A percentile compares a stretch with the other conserved stretches of the same genome.
These are phyloP conservation scores for Penicillium pulvis DNA, from an alignment of 495 filamentous ascomycete genomes.

Conservation along the genomic window DNA sequence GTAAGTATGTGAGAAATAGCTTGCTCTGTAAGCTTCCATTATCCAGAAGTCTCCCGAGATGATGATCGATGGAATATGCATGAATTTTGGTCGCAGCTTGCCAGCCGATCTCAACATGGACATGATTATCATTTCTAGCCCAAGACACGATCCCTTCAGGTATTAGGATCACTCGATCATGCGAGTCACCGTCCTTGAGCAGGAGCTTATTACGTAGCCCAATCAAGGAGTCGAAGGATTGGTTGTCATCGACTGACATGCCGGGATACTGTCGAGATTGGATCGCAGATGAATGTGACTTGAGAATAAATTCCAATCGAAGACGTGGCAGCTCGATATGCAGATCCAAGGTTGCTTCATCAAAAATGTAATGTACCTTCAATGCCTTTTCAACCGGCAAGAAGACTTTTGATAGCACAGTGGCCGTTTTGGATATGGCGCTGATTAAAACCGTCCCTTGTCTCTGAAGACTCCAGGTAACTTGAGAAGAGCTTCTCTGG, in stretches of 20 bases:
- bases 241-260: slow-evolving; percentile 54
- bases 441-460: slow-evolving; percentile 22
- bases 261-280: slow-evolving; percentile 54
- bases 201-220: slow-evolving; percentile 59
- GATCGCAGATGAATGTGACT: slow-evolving; percentile 29
- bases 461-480: slow-evolving; percentile 14
- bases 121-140: slow-evolving; percentile 30
- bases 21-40: slow-evolving; percentile 57
- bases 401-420: slow-evolving; percentile 34
- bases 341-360: slow-evolving; percentile 19
- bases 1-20: slow-evolving; percentile 56
- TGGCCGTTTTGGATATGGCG: slow-evolving; percentile 32
- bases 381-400: slow-evolving; percentile 33
- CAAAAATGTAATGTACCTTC: slow-evolving; percentile 35
- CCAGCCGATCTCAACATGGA: slow-evolving; percentile 40
- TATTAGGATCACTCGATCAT: slow-evolving; percentile 49
- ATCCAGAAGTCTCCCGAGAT: slow-evolving; percentile 51
- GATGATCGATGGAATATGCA: slow-evolving; percentile 52
- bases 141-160: slow-evolving; percentile 40
- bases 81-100: slow-evolving; percentile 23
- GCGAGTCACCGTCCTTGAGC: slow-evolving; percentile 29
- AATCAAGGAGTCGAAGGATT: slow-evolving; percentile 52
- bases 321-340: slow-evolving; percentile 51
- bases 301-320: slow-evolving; percentile 51
- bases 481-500: background rate